phyloP scores from a whole-genome alignment of 169 alveolate species.

The Miamiensis avidus region DNA sequence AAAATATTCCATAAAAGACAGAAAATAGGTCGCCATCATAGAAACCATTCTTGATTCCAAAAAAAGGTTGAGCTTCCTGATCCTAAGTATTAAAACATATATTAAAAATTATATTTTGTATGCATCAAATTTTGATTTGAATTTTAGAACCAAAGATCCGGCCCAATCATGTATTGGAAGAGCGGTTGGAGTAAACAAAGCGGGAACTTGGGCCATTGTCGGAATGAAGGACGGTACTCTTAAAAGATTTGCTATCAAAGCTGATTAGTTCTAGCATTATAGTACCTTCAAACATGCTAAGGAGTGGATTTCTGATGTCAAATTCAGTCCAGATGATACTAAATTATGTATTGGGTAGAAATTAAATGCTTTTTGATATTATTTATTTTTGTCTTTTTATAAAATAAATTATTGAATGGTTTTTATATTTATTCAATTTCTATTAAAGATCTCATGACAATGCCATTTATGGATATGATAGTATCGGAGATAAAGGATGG shows the following conservation, averaged over 20 bases:
- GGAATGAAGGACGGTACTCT: conserved; percentile 85
- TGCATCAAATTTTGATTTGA: neutral
- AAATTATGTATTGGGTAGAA: neutral
- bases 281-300: conserved; percentile 38
- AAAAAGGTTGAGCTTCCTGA: too few relatives aligned
- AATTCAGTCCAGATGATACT: conserved; percentile 80
- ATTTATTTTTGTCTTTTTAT: too few relatives aligned
- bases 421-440: too few relatives aligned
- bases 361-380: neutral
- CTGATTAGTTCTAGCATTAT: conserved; percentile 26
- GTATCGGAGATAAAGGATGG: conserved; percentile 18
- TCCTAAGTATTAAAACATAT: conserved; percentile 51
- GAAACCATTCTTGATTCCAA: conserved; percentile 21
- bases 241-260: conserved; percentile 48
- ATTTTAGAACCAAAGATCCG: conserved; percentile 35
- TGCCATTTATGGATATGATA: conserved; percentile 57
- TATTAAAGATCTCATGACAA: conserved; percentile 72
- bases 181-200: conserved; percentile 63
- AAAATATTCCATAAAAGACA: conserved; percentile 47
- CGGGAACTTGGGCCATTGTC: conserved; percentile 69
- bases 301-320: conserved; percentile 66
- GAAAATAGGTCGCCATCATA: conserved; percentile 24
- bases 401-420: neutral
- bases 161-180: conserved; percentile 66
- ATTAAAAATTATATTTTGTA: too few relatives aligned